Conservation (phyloP, 805 yeast genomes). For the Priceomyces fermenticarens region DNA sequence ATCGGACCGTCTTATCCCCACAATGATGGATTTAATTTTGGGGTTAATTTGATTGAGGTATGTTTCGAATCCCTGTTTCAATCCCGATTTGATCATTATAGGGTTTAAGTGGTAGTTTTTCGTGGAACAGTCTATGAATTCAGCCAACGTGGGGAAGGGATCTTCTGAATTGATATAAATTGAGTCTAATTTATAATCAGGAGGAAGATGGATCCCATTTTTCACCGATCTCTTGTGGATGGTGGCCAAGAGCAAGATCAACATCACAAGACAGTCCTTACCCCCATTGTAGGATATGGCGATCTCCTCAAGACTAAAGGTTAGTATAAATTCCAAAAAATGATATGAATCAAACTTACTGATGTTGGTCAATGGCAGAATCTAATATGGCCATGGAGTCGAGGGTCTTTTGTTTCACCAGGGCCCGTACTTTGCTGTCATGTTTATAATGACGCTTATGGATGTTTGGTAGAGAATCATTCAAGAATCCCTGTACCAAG, state of each 20-base stretch:
- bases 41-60: constrained; percentile 53
- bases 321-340: constrained; percentile 10
- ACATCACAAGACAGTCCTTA: constrained; percentile 90
- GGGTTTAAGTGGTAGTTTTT: constrained; percentile 53
- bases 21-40: constrained; percentile 67
- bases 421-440: constrained; percentile 16
- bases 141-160: constrained; percentile 68
- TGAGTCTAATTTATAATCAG: constrained; percentile 43
- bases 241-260: constrained; percentile 67
- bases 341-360: constrained; percentile 18
- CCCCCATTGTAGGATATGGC: constrained; percentile 95
- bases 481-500: constrained; percentile 27
- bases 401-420: constrained; percentile 25
- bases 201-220: constrained; percentile 15
- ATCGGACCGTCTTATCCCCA: constrained; percentile 86
- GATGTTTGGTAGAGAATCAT: constrained; percentile 24
- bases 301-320: constrained; percentile 42
- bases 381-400: constrained; percentile 27
- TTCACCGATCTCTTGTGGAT: constrained; percentile 24
- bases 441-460: constrained; percentile 17
- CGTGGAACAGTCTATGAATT: constrained; percentile 59
- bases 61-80: constrained; percentile 68
- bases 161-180: constrained; percentile 75
- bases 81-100: constrained; percentile 40
- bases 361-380: constrained; percentile 26